These are phyloP conservation scores for Kentomonas sorsogonicus DNA, from an alignment of 208 protist genomes.

Conservation along the genomic window DNA sequence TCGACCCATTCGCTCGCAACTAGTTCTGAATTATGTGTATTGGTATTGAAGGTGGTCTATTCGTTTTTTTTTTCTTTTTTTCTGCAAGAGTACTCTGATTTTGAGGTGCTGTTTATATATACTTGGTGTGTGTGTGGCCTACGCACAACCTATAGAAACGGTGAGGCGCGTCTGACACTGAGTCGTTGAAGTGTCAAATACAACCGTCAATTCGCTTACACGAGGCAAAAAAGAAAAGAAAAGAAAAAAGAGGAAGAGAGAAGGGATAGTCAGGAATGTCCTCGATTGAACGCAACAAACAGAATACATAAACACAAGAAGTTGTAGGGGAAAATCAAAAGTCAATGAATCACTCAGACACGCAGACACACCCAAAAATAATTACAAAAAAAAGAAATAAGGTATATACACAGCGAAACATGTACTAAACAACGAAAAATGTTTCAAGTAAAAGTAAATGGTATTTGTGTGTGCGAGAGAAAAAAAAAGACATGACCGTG, in stretches of 20 bases:
- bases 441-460: neutral
- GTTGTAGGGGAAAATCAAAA: neutral
- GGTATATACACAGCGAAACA: neutral
- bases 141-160: too few relatives aligned
- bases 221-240: conserved; percentile 14
- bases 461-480: conserved; percentile 2
- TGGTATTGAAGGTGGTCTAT: too few relatives aligned
- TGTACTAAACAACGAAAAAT: neutral
- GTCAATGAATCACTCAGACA: neutral
- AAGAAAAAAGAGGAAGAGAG: conserved; percentile 8
- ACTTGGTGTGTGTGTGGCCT: too few relatives aligned
- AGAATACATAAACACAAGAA: neutral
- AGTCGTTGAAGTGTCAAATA: neutral
- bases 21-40: too few relatives aligned
- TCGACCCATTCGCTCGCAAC: too few relatives aligned
- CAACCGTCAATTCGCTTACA: conserved; percentile 2
- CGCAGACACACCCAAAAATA: too few relatives aligned
- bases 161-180: too few relatives aligned
- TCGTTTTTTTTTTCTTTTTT: too few relatives aligned
- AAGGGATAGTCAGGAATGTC: conserved; percentile 4
- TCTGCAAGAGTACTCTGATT: too few relatives aligned
- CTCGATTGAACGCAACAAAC: neutral
- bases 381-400: neutral
- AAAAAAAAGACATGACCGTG: conserved; percentile 8
- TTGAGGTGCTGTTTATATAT: too few relatives aligned